These are phyloP conservation scores for Rhizopogon roseolus DNA, from an alignment of 768 basidiomycete genomes.

Conservation along the genomic window DNA sequence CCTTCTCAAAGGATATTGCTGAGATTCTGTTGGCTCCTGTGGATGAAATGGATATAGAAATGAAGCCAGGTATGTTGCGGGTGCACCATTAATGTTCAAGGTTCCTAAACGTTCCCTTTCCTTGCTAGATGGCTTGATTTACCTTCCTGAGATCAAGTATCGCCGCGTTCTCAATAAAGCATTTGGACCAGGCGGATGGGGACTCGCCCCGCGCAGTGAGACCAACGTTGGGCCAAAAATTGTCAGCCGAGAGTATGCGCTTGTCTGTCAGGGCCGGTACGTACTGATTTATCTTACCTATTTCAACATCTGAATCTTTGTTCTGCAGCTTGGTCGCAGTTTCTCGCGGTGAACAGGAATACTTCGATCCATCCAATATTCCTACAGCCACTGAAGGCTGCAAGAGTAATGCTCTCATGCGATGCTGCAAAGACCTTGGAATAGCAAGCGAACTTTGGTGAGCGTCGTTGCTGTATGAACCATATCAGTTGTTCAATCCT, in stretches of 20 bases:
- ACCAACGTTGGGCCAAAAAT: conserved; percentile 85
- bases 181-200: conserved; percentile 97
- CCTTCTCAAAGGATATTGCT: conserved; percentile 73
- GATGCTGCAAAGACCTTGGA: conserved; percentile 95
- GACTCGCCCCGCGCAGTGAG: conserved; percentile 88
- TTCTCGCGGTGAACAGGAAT: conserved; percentile 94
- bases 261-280: conserved; percentile 88
- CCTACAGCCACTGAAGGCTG: conserved; percentile 92
- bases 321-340: conserved; percentile 73
- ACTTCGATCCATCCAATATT: conserved; percentile 87
- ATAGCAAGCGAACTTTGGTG: conserved; percentile 96
- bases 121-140: conserved; percentile 77
- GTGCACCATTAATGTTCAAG: neutral
- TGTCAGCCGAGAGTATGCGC: conserved; percentile 90
- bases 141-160: conserved; percentile 97
- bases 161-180: conserved; percentile 87
- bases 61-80: conserved; percentile 76
- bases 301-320: neutral
- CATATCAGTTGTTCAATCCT: neutral
- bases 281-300: conserved; percentile 15
- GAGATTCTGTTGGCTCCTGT: conserved; percentile 72
- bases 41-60: conserved; percentile 77
- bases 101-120: neutral
- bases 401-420: conserved; percentile 96
- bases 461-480: conserved; percentile 11